phyloP scores from a whole-genome alignment of 306 rosid genomes.

The Cicer chorassanicum region DNA sequence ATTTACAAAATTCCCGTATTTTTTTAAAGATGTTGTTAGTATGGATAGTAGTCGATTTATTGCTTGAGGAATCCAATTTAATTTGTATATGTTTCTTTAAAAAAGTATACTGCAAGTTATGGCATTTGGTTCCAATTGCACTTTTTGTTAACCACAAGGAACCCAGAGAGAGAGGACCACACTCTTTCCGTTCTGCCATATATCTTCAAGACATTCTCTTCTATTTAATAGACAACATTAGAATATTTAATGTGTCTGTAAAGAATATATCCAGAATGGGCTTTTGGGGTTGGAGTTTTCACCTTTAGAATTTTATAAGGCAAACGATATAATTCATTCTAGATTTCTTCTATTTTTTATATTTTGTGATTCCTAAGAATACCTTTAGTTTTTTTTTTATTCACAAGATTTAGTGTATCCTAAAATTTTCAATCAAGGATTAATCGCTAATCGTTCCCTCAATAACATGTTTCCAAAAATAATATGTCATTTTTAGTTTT shows the following conservation, averaged over 20 bases:
- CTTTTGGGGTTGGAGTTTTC: background rate
- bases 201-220: background rate
- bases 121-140: constrained; percentile 4
- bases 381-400: background rate
- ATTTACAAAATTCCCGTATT: too few species aligned
- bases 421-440: too few species aligned
- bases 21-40: too few species aligned
- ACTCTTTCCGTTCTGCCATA: background rate
- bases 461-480: too few species aligned
- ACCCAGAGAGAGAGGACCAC: constrained; percentile 30
- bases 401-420: too few species aligned
- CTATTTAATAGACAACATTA: background rate
- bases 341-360: background rate
- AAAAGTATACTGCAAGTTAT: background rate
- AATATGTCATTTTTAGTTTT: too few species aligned
- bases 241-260: background rate
- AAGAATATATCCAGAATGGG: background rate
- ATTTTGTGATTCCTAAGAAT: background rate
- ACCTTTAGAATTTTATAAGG: constrained; percentile 4
- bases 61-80: background rate
- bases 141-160: background rate
- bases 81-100: background rate
- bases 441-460: too few species aligned
- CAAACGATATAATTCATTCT: background rate
- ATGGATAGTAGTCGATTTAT: background rate